Evolutionary conservation across 169 alveolate genomes (phyloP).

Genomic region (Cryptosporidium andersoni): DNA sequence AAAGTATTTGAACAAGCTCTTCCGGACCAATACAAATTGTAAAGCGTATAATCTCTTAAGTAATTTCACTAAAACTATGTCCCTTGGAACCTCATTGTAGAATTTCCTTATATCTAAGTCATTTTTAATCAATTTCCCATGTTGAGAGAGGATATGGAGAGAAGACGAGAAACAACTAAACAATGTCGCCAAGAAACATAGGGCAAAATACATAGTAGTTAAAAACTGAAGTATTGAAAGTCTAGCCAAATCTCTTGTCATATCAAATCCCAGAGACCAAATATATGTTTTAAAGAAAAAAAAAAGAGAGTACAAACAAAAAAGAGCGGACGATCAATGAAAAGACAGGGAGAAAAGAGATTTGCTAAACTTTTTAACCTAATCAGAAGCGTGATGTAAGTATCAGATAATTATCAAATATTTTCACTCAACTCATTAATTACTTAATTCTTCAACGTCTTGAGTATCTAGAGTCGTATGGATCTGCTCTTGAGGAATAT

Average conservation of each 20-base stretch:
- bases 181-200: neutral
- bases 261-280: conserved; percentile 9
- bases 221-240: neutral
- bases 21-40: neutral
- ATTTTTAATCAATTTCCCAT: too few relatives aligned
- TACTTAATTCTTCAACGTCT: conserved; percentile 30
- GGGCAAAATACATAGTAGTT: neutral
- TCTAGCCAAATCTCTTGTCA: too few relatives aligned
- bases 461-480: conserved; percentile 59
- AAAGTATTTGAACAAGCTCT: conserved; percentile 22
- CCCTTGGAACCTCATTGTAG: too few relatives aligned
- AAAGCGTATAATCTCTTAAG: neutral
- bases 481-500: conserved; percentile 66
- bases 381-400: conserved; percentile 24
- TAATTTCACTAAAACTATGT: neutral
- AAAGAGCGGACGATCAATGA: conserved; percentile 37
- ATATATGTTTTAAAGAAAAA: neutral
- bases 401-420: conserved; percentile 12
- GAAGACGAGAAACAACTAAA: too few relatives aligned
- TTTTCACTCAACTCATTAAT: conserved; percentile 7
- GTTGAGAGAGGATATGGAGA: too few relatives aligned
- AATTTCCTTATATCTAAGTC: too few relatives aligned
- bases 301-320: conserved; percentile 36
- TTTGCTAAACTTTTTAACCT: conserved; percentile 9
- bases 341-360: conserved; percentile 40